Evolutionary conservation across 2,329 filamentous ascomycete genomes (phyloP).

Genomic region (Paraconiothyrium sp.): DNA sequence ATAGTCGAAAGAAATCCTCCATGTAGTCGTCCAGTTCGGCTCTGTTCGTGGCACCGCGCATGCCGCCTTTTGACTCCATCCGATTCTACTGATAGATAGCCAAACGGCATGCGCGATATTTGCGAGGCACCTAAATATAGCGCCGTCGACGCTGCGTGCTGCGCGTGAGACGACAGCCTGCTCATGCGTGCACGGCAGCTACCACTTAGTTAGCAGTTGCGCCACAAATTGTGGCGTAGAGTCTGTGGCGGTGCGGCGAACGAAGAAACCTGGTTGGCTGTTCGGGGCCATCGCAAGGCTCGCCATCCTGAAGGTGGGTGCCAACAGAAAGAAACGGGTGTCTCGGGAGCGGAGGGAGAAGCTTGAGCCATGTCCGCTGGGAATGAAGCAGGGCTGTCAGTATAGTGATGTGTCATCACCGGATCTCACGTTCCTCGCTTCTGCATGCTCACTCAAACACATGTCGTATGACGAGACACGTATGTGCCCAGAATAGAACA

Average conservation of each 20-base stretch:
- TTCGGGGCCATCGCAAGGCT: not conserved
- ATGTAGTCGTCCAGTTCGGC: not conserved
- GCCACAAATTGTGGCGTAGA: not conserved
- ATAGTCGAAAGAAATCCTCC: not conserved
- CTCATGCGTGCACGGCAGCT: conserved; percentile 5
- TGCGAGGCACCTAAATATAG: conserved; percentile 18
- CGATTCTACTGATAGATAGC: conserved; percentile 13
- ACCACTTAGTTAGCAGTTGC: not conserved
- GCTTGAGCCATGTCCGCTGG: not conserved
- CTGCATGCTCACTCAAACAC: conserved; percentile 2
- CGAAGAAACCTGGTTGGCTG: not conserved
- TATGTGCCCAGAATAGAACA: conserved; percentile 8
- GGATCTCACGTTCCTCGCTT: conserved; percentile 5
- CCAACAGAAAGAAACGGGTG: too few species aligned
- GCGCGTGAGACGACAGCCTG: conserved; percentile 16
- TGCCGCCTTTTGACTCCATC: conserved; percentile 14
- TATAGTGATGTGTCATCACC: conserved; percentile 13
- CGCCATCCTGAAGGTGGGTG: not conserved
- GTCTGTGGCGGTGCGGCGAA: conserved; percentile 3
- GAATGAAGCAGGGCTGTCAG: not conserved
- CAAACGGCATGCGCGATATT: conserved; percentile 10
- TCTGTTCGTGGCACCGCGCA: conserved; percentile 1
- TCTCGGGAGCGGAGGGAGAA: not conserved
- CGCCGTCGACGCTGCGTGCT: conserved; percentile 10
- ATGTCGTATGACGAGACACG: conserved; percentile 11